Base-by-base conservation (phyloP, 2,329 filamentous ascomycete species). In the Colletotrichum filicis region DNA sequence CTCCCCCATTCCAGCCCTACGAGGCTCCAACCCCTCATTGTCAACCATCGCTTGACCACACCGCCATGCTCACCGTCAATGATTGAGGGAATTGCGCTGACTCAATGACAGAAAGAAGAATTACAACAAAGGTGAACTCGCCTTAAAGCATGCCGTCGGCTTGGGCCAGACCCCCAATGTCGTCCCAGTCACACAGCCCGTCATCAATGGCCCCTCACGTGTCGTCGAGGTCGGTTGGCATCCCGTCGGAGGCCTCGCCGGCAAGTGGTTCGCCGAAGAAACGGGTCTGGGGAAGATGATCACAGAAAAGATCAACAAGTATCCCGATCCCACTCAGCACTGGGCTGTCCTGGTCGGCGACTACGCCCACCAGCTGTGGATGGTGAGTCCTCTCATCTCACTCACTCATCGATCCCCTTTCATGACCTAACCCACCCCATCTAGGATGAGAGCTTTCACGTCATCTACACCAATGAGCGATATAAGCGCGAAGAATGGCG, bases 311-410 rank as follows among this genome's bases (percentile, higher is more conserved):
- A 86, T 88, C 66, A 85, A 88, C 75, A 83, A 82, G 69, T 90
- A 88, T 74, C 89, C 89, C 0, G 89, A 91, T 76, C 89, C 89
- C 4, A 90, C 88, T 4, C 89, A 91, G 79, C 89, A 91, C 76
- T 91, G 89, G 89, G 88, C 87, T 2, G 86, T 90, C 1, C 81
- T 91, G 0, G 87, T 90, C 1, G 88, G 87, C 2, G 87, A 86
- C 14, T 91, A 83, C 76, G 85, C 84, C 1, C 88, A 90, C 77
- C 83, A 90, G 77, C 79, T 91, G n/a, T 91, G 89, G 88, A 90
- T 90, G 88, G 86, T 87, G 74, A 75, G 82, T 78, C 62, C 26
- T 11, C 30, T 14, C 6, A 24, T 35, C 61, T 26, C 61, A 35
- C 30, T 30, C 46, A 35, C 14, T 55, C 8, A 55, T 24, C 37